phyloP scores from a whole-genome alignment of 2,329 filamentous ascomycete species.

The Coniochaeta prunicola region DNA sequence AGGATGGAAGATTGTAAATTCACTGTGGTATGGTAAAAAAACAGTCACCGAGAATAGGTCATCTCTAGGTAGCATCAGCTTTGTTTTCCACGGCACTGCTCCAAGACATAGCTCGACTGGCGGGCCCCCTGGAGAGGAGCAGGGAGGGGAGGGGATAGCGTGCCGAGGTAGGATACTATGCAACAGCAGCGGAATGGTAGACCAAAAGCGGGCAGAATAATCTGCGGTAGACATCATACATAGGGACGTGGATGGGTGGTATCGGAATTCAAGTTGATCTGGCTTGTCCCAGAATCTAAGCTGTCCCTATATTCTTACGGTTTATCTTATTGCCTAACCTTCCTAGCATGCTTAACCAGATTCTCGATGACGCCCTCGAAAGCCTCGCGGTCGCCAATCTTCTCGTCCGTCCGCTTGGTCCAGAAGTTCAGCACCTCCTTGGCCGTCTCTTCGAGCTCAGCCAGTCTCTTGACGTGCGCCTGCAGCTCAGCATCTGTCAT shows the following conservation, averaged over 20 bases:
- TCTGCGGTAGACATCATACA: constrained; percentile 2
- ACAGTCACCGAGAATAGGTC: too few relatives aligned
- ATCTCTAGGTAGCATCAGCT: too few relatives aligned
- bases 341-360: constrained; percentile 82
- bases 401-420: constrained; percentile 78
- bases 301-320: not conserved
- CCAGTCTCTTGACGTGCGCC: constrained; percentile 61
- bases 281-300: not conserved
- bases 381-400: constrained; percentile 82
- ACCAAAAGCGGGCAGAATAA: constrained; percentile 6
- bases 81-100: not conserved
- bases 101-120: not conserved
- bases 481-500: constrained; percentile 72
- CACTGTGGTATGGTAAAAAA: not conserved
- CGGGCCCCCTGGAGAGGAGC: too few relatives aligned
- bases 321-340: constrained; percentile 60
- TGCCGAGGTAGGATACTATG: not conserved
- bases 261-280: not conserved
- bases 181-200: constrained; percentile 2
- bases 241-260: constrained; percentile 4
- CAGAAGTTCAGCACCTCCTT: constrained; percentile 80
- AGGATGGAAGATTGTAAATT: constrained; percentile 13
- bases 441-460: constrained; percentile 63
- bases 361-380: constrained; percentile 98
- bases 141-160: not conserved